Evolutionary conservation across 2,329 filamentous ascomycete species (phyloP).

Genomic region (Lanzia echinophila): DNA sequence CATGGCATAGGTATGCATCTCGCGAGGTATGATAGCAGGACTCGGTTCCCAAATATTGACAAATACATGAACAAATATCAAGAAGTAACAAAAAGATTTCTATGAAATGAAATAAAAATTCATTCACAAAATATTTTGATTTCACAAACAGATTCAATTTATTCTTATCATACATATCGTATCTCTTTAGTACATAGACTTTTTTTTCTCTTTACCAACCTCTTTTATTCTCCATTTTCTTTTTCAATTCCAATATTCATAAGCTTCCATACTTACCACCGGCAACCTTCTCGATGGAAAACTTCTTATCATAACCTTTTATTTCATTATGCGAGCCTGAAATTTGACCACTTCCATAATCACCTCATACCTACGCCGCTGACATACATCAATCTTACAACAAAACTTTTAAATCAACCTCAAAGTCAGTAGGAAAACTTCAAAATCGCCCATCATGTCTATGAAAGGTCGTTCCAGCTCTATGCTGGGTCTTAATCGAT

Average conservation of each 20-base stretch:
- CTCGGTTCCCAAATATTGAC: neutral
- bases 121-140: neutral
- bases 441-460: neutral
- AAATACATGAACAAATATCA: neutral
- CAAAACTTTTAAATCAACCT: neutral
- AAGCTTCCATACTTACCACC: neutral
- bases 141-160: neutral
- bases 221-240: slow-evolving; percentile 7
- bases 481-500: slow-evolving; percentile 12
- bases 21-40: slow-evolving; percentile 1
- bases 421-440: neutral
- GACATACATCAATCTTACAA: neutral
- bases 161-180: neutral
- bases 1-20: slow-evolving; percentile 8
- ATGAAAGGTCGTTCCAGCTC: neutral
- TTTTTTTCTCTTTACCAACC: slow-evolving; percentile 2
- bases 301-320: slow-evolving; percentile 3
- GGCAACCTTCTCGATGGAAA: neutral
- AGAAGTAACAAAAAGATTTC: too few relatives aligned
- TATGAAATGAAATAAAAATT: neutral
- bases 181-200: neutral
- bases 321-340: neutral
- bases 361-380: neutral
- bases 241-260: neutral
- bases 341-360: neutral